A percentile compares a stretch with the other conserved stretches of the same genome.
phyloP scores from a whole-genome alignment of 768 basidiomycete genomes.

The Collybia nuda region DNA sequence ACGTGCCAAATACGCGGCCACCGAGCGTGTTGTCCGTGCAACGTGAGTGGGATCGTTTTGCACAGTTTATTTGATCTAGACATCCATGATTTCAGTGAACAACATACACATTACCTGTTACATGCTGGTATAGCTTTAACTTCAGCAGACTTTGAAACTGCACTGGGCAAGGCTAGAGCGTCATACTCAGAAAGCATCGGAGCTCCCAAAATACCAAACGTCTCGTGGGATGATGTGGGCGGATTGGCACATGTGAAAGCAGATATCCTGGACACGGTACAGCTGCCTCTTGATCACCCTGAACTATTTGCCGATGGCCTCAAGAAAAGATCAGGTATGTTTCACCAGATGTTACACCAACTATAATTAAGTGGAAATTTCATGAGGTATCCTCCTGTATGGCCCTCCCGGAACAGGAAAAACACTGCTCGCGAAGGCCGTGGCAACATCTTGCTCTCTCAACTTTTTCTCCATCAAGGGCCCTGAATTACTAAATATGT shows the following conservation, averaged over 20 bases:
- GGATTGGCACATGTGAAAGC: conserved; percentile 84
- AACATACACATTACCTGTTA: conserved; percentile 22
- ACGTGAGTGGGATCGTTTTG: conserved; percentile 28
- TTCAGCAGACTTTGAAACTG: conserved; percentile 67
- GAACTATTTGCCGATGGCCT: conserved; percentile 88
- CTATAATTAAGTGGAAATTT: background rate
- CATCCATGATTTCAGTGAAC: conserved; percentile 16
- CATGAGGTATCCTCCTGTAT: conserved; percentile 81
- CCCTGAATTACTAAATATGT: conserved; percentile 96
- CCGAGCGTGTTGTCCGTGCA: conserved; percentile 41
- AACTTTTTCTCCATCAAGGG: conserved; percentile 99
- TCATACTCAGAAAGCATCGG: conserved; percentile 92
- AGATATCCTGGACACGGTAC: conserved; percentile 95
- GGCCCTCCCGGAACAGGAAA: conserved; percentile 97
- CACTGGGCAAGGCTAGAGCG: conserved; percentile 68
- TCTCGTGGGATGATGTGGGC: conserved; percentile 97
- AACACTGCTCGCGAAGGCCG: conserved; percentile 92
- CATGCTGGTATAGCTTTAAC: conserved; percentile 44
- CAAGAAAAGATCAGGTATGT: conserved; percentile 90
- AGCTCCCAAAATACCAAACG: conserved; percentile 94
- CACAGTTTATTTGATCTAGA: background rate
- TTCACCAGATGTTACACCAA: background rate
- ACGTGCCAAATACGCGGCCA: conserved; percentile 54
- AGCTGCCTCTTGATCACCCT: conserved; percentile 86
- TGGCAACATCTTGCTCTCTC: conserved; percentile 91